phyloP scores from a whole-genome alignment of 176 grass and related monocot genomes.

The Eremochloa ophiuroides region DNA sequence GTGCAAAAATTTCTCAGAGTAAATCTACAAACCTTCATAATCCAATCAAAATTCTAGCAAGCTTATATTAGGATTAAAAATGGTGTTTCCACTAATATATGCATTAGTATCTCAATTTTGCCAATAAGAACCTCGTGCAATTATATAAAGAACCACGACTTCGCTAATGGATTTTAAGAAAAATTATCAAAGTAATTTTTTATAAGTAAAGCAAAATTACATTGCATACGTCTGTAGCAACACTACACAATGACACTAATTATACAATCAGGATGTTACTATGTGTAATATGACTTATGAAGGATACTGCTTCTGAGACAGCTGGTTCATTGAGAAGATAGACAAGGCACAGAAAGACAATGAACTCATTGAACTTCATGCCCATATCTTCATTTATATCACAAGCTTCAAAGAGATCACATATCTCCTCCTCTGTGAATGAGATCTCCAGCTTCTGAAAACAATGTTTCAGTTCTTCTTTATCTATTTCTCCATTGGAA shows the following conservation, averaged over 20 bases:
- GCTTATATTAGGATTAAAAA: background rate
- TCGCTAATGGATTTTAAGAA: background rate
- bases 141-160: background rate
- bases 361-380: conserved; percentile 96
- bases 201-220: background rate
- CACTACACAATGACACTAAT: background rate
- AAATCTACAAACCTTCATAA: background rate
- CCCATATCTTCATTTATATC: conserved; percentile 91
- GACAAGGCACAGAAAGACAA: conserved; percentile 91
- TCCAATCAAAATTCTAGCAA: background rate
- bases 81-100: background rate
- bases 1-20: background rate
- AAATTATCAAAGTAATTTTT: background rate
- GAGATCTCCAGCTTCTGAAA: conserved; percentile 81
- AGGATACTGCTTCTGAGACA: conserved; percentile 82
- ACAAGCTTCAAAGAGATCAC: conserved; percentile 81
- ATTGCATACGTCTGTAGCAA: conserved; percentile 2
- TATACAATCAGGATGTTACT: background rate
- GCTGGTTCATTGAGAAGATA: conserved; percentile 88
- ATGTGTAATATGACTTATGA: conserved; percentile 10
- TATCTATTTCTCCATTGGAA: conserved; percentile 91
- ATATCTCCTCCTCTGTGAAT: conserved; percentile 71
- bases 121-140: background rate
- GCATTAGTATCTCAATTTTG: background rate
- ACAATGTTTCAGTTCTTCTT: conserved; percentile 69